Evolutionary conservation across 2,329 filamentous ascomycete genomes (phyloP).

Genomic region (Aspergillus sp.): DNA sequence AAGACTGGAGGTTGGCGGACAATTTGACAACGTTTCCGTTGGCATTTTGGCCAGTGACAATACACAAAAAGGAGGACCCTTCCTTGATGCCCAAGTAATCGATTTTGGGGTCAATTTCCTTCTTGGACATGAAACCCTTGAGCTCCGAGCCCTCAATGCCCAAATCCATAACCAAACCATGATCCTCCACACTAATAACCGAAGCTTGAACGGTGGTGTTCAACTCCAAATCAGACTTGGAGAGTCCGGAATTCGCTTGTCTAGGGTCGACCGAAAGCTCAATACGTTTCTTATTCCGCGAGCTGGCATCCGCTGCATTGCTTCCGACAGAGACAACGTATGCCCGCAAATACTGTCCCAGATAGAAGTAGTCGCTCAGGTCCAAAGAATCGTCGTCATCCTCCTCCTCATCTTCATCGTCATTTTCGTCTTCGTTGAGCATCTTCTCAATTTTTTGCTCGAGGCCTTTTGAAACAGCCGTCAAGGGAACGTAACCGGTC

Average conservation of each 20-base stretch:
- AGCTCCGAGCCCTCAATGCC: constrained; percentile 65
- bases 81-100: constrained; percentile 68
- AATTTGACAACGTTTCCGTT: constrained; percentile 84
- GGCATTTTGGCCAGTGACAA: constrained; percentile 68
- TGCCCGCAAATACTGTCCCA: constrained; percentile 85
- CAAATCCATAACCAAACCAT: constrained; percentile 89
- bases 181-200: constrained; percentile 88
- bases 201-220: constrained; percentile 82
- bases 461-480: constrained; percentile 79
- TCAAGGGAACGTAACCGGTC: constrained; percentile 81
- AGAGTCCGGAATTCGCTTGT: constrained; percentile 71
- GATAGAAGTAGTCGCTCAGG: constrained; percentile 66
- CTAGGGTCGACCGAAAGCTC: constrained; percentile 80
- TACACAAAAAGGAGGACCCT: constrained; percentile 78
- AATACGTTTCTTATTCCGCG: constrained; percentile 73
- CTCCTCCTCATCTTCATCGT: constrained; percentile 52
- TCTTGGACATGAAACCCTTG: constrained; percentile 79
- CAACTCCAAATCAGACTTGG: constrained; percentile 65
- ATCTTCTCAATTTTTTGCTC: constrained; percentile 69
- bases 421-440: constrained; percentile 55
- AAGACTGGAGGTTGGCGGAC: constrained; percentile 65
- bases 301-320: constrained; percentile 40
- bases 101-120: constrained; percentile 66
- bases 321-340: constrained; percentile 75
- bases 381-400: constrained; percentile 58